Evolutionary conservation across 768 basidiomycete genomes (phyloP), one percentile per base, ranked within the genome.

Genomic region (Suillus cothurnatus): DNA sequence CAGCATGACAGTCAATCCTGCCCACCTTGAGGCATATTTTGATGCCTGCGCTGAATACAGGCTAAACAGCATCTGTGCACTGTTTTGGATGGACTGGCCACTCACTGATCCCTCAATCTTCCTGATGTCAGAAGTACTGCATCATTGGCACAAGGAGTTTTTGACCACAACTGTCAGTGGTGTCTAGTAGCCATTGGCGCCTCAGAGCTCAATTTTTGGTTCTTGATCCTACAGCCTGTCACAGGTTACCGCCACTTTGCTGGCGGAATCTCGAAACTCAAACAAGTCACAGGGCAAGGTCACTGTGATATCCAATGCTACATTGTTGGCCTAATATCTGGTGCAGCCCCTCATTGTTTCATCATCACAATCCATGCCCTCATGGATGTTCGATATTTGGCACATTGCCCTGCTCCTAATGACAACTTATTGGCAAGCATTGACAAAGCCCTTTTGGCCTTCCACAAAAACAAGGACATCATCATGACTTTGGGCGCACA

Each of bases 251-350:
- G 72, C 34, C 80, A 81, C 43, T 83, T 81, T 60, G 65, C 67
- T 12, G 71, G 78, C 9, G 79, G 82, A 0, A 78, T 83, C n/a
- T 80, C 75, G 4, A 67, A 68, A 12, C 63, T 83, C 14, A 82
- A 81, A 55, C 82, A 83, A 65, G 77, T 81, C 0, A 78, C 78
- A 31, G 79, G 81, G 0, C 41, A 73, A 12, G 78, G 78, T 32
- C 79, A 82, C 60, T 55, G 77, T 3, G 76, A 83, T 34, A 69
- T 82, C 1, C 74, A 83, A 63, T 63, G 67, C 7, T 77, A 77
- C 53, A 64, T 83, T 9, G 52, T 84, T 11, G 52, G 69, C 8
- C 65, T 79, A 14, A 76, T 82, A 43, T 74, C 77, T 52, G 78
- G 76, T n/a, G 74, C 70, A 61, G 76, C 76, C 17, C 61, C 75